Evolutionary conservation across 805 yeast genomes (phyloP), one percentile per base, ranked within the genome.

Genomic region (Spencermartinsiella europaea): DNA sequence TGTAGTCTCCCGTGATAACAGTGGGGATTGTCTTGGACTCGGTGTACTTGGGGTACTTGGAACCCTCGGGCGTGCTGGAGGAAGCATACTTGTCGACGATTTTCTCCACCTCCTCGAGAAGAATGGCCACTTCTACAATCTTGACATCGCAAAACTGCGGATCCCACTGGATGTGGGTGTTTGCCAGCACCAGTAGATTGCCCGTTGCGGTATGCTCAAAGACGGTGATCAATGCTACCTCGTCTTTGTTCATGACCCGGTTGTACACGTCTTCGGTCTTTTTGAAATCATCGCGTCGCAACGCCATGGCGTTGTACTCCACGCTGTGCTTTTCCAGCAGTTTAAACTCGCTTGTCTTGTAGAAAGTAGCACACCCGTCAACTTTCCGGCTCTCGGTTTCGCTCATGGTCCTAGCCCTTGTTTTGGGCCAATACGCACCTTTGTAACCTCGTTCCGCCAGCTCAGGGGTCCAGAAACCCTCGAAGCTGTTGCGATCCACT

Each of bases 101-200:
- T 4, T 69, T 69, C 61, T 87, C 93, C 60, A 95, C 67, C 66
- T 93, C 96, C 58, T 91, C 97, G 58, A 93, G 69, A 53, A 93
- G 70, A 22, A 93, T 83, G 37, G 96, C 97, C 46, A 86, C 93
- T 71, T 93, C 99, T 69, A 93, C 83, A 2, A 97, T 80, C 66
- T 93, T 93, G 47, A 93, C 99, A 68, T 93, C 99, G 63, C 87
- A 87, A 62, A 82, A 86, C 42, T 85, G 87, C 3, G 99, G 99
- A 70, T 93, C 97, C 98, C 99, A 93, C 65, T 91, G 97, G 64
- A 93, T 77, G 73, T 93, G 99, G 0, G 98, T 91, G 59, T 89
- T 91, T 2, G 85, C 89, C 33, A 88, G 72, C 55, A 86, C 73
- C 34, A 91, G 67, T 52, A 76, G 76, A 62, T 83, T 85, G 15